A percentile compares a stretch with the other conserved stretches of the same genome.
Conservation (phyloP, 257 asterid genomes). For the Capsicum rhomboideum region DNA sequence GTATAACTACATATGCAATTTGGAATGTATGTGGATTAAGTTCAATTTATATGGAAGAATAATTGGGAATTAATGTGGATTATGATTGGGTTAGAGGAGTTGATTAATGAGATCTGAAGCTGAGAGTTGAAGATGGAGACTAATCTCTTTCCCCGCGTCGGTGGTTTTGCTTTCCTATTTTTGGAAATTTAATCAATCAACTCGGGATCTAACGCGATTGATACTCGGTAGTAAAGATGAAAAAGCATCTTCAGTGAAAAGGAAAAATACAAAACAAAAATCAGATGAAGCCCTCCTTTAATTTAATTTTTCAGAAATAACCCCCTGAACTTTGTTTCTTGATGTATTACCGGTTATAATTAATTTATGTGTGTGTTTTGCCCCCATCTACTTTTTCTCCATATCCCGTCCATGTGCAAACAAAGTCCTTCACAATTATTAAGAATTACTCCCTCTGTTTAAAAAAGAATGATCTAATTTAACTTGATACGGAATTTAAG, state of each 20-base stretch:
- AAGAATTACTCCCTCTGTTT: too few species aligned
- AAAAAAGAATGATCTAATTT: too few species aligned
- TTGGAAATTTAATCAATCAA: not conserved
- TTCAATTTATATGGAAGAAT: not conserved
- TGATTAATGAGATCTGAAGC: not conserved
- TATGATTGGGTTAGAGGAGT: not conserved
- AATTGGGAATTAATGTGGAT: not conserved
- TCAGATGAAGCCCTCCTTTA: not conserved
- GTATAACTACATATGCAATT: not conserved
- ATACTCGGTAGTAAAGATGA: not conserved
- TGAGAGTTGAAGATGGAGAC: slow-evolving; percentile 1
- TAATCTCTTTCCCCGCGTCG: not conserved
- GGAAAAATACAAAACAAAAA: not conserved
- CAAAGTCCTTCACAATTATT: too few species aligned
- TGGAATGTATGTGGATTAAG: not conserved
- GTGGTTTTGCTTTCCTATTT: not conserved
- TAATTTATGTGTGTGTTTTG: not conserved
- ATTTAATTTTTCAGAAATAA: not conserved
- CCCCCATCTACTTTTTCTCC: not conserved
- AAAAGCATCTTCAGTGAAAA: not conserved
- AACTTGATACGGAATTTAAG: too few species aligned
- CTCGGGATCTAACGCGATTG: not conserved
- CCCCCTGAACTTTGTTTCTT: not conserved
- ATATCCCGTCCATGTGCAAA: too few species aligned
- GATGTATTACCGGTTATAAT: not conserved